Base-by-base conservation (phyloP, 306 rosid genomes). In the Pueraria montana region DNA sequence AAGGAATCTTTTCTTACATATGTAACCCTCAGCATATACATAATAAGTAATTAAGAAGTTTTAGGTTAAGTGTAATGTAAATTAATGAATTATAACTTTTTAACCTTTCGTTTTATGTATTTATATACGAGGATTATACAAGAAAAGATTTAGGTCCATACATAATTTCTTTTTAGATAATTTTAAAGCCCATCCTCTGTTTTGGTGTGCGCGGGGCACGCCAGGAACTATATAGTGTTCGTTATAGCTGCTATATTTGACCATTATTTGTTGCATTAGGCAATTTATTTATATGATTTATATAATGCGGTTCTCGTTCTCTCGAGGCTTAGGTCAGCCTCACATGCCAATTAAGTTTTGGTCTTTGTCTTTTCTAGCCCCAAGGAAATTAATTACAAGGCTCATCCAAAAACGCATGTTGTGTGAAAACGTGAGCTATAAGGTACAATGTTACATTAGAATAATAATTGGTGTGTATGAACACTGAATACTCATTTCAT, bases 201-300 rank as follows among this genome's bases (percentile, higher is more conserved):
- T 58, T 56, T 53, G 6, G 21, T 52, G 59, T 36, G 7, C 5
- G 40, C 40, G 0, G 8, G 8, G 40, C 8, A 36, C 40, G 40
- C 40, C 40, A 36, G 6, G 40, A 36, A 36, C 6, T 52, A n/a
- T 7, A 8, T 18, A 23, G 30, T 58, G 65, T 23, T 58, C 17
- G 52, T 27, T 65, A 45, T 53, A 67, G 63, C 73, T 69, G 66
- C 82, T 45, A 76, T 62, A 16, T 58, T 77, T 69, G 86, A 59
- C 86, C 65, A 11, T 32, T 63, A 58, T 73, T 81, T 42, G 53
- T 80, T 45, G 63, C 49, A 38, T 72, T 59, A 80, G 52, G 67
- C 58, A 79, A 68, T 36, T 27, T 52, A 68, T 36, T 27, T 52
- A 69, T 42, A 9, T 53, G 42, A 50, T 62, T 11, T 62, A 20